These are phyloP conservation scores for Aspergillus amoenus DNA, from an alignment of 2,329 filamentous ascomycete species.

Conservation along the genomic window DNA sequence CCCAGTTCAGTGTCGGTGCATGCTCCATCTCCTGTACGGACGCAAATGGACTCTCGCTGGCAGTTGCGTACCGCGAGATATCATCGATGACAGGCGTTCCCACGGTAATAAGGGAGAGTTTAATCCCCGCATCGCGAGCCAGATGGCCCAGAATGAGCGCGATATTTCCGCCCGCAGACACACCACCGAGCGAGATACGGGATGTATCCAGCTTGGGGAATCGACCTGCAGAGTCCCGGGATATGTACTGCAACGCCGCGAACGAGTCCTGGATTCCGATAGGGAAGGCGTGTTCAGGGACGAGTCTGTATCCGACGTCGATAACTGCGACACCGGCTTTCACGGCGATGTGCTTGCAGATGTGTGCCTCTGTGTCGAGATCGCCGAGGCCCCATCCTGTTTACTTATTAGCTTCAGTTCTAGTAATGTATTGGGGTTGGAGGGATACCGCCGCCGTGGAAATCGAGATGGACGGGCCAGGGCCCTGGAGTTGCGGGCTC, in stretches of 20 bases:
- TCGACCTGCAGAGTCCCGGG: too few species aligned
- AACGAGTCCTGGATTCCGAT: constrained; percentile 51
- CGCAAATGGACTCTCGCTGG: constrained; percentile 22
- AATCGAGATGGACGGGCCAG: constrained; percentile 52
- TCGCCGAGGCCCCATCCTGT: constrained; percentile 52
- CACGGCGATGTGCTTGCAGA: constrained; percentile 42
- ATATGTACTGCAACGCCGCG: constrained; percentile 45
- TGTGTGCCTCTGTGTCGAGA: constrained; percentile 16
- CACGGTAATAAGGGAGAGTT: constrained; percentile 30
- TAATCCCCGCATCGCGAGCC: constrained; percentile 26
- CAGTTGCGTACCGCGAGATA: constrained; percentile 31
- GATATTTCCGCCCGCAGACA: constrained; percentile 18
- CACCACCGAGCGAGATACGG: constrained; percentile 15
- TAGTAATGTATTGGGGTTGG: constrained; percentile 23
- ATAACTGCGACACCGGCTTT: constrained; percentile 49
- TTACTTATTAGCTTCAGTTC: not conserved
- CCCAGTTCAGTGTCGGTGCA: constrained; percentile 29
- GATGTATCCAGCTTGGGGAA: constrained; percentile 7
- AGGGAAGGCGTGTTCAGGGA: constrained; percentile 53
- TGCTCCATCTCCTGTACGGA: constrained; percentile 26
- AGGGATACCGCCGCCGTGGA: constrained; percentile 49
- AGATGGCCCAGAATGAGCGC: constrained; percentile 36
- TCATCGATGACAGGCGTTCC: constrained; percentile 34
- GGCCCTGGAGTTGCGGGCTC: constrained; percentile 41
- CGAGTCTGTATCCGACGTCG: constrained; percentile 54